Conservation (phyloP, 148 eudicot genomes). For the Beta vulgaris region DNA sequence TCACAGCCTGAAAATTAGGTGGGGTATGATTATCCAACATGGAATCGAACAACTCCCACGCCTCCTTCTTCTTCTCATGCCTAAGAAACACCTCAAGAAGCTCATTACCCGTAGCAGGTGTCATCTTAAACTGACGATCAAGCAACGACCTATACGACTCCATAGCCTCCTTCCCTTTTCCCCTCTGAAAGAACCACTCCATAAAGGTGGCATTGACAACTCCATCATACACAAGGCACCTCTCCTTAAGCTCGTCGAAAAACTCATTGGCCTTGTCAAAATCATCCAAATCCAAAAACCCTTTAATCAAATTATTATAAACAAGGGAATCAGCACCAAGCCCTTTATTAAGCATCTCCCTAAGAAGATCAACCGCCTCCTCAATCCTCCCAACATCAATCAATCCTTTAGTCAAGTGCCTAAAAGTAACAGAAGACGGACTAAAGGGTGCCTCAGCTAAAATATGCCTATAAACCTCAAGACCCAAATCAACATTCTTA, state of each 20-base stretch:
- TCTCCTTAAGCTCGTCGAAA: conserved; percentile 75
- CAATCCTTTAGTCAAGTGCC: conserved; percentile 71
- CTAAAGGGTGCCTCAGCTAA: conserved; percentile 56
- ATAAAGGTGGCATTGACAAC: conserved; percentile 73
- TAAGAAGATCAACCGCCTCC: conserved; percentile 58
- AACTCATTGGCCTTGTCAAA: conserved; percentile 71
- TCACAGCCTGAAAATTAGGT: conserved; percentile 48
- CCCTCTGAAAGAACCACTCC: conserved; percentile 73
- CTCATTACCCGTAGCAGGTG: conserved; percentile 80
- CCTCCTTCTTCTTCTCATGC: conserved; percentile 49
- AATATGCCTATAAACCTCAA: conserved; percentile 47
- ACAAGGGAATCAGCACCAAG: conserved; percentile 80
- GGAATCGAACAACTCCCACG: conserved; percentile 38
- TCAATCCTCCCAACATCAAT: conserved; percentile 52
- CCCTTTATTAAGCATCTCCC: conserved; percentile 76
- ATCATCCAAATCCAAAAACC: conserved; percentile 61
- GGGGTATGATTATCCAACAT: conserved; percentile 48
- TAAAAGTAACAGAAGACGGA: conserved; percentile 65
- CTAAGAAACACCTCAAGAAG: conserved; percentile 58
- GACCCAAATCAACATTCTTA: conserved; percentile 41
- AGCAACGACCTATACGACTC: conserved; percentile 64
- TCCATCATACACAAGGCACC: conserved; percentile 81
- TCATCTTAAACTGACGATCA: conserved; percentile 60
- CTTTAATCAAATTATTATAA: conserved; percentile 67
- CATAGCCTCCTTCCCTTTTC: conserved; percentile 77